Conservation (phyloP, 2,329 filamentous ascomycete genomes). For the Talaromyces sp. region DNA sequence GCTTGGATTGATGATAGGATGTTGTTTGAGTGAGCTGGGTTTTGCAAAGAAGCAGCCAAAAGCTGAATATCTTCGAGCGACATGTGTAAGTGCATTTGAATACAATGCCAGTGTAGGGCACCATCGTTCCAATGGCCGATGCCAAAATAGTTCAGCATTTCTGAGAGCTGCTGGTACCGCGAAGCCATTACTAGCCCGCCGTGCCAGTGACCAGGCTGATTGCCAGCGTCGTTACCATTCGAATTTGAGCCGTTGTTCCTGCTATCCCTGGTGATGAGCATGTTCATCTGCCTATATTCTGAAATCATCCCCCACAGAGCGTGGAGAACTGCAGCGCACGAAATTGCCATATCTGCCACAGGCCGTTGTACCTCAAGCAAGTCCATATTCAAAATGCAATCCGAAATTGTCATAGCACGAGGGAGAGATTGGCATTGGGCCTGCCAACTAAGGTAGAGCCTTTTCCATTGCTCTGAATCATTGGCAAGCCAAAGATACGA, state of each 20-base stretch:
- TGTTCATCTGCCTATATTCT: constrained; percentile 30
- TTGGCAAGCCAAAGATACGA: constrained; percentile 64
- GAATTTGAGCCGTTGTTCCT: neutral
- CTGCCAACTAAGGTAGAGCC: constrained; percentile 47
- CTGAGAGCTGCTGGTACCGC: constrained; percentile 61
- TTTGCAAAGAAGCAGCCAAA: neutral
- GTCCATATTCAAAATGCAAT: neutral
- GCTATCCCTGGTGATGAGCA: constrained; percentile 33
- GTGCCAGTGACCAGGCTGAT: constrained; percentile 40
- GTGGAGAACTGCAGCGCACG: neutral
- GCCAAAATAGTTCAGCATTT: constrained; percentile 53
- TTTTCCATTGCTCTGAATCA: constrained; percentile 63
- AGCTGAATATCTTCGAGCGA: constrained; percentile 33
- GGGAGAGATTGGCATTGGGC: constrained; percentile 23
- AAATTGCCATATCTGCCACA: neutral
- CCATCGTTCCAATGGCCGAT: constrained; percentile 33
- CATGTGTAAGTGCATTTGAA: constrained; percentile 38
- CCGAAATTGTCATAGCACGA: constrained; percentile 27
- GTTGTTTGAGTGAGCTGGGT: neutral
- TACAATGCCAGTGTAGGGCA: constrained; percentile 32
- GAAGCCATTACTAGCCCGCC: constrained; percentile 47
- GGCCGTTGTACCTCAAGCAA: neutral
- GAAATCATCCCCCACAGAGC: neutral
- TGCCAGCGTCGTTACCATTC: constrained; percentile 31
- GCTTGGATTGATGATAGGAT: neutral